Evolutionary conservation across 495 filamentous ascomycete genomes (phyloP).

Genomic region (Baudoinia panamericana): DNA sequence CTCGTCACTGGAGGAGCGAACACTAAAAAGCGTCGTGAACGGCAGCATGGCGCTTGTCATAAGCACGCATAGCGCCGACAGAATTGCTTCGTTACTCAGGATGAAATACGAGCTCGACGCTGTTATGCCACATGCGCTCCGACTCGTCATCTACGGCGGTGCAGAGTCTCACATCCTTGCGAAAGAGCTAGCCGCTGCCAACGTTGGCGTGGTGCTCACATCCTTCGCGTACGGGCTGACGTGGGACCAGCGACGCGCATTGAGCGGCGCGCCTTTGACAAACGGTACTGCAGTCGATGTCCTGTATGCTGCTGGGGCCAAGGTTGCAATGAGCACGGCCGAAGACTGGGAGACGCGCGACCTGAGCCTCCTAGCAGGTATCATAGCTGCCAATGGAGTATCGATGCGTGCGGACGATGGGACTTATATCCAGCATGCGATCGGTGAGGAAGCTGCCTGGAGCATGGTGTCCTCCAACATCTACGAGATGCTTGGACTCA

Average conservation of each 20-base stretch:
- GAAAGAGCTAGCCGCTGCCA: constrained; percentile 13
- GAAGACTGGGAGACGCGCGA: constrained; percentile 40
- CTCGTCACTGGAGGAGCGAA: constrained; percentile 10
- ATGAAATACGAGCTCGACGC: constrained; percentile 22
- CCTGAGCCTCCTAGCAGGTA: constrained; percentile 36
- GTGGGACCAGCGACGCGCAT: constrained; percentile 24
- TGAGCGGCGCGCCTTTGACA: constrained; percentile 24
- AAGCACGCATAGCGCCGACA: constrained; percentile 23
- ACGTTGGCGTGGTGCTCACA: constrained; percentile 21
- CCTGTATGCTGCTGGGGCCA: constrained; percentile 35
- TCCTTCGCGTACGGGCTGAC: constrained; percentile 16
- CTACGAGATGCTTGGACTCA: constrained; percentile 36
- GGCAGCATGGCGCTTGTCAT: constrained; percentile 19
- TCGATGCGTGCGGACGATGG: too few species aligned
- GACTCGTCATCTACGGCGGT: constrained; percentile 20
- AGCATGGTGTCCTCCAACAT: constrained; percentile 37
- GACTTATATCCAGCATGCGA: constrained; percentile 29
- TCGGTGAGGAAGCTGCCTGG: constrained; percentile 31
- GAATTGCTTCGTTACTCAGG: constrained; percentile 21
- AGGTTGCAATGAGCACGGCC: constrained; percentile 33
- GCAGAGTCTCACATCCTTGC: constrained; percentile 24
- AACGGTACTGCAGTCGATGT: constrained; percentile 38
- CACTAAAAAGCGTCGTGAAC: constrained; percentile 16
- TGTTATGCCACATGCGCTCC: constrained; percentile 1
- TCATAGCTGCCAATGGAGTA: constrained; percentile 37